A percentile compares a stretch with the other conserved stretches of the same genome.
phyloP scores from a whole-genome alignment of 306 rosid genomes.

The Phaseolus lunatus region DNA sequence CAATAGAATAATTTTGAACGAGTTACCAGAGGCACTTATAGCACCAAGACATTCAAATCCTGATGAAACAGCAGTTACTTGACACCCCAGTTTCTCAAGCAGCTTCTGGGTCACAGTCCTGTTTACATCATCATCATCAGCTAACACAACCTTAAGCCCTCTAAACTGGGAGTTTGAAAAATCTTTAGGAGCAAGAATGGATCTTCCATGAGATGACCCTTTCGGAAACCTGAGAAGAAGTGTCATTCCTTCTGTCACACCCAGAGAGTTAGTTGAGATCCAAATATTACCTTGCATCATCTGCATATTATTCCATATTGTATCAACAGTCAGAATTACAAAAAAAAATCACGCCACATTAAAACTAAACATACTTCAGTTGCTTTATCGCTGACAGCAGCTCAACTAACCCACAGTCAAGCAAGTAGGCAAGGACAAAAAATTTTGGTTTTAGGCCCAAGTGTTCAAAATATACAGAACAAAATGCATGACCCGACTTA shows the following conservation, averaged over 20 bases:
- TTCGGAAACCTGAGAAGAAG: constrained; percentile 74
- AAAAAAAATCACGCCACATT: neutral
- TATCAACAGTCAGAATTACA: constrained; percentile 40
- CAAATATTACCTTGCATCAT: constrained; percentile 89
- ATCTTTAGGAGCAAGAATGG: constrained; percentile 43
- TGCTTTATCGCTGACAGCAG: neutral
- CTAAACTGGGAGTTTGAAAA: constrained; percentile 55
- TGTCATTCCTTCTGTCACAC: constrained; percentile 69
- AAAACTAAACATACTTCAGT: constrained; percentile 26
- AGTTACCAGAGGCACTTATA: constrained; percentile 50
- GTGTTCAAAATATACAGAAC: constrained; percentile 8
- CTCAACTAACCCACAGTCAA: neutral
- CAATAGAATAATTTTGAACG: constrained; percentile 61
- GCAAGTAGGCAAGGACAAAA: neutral
- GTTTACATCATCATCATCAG: constrained; percentile 74
- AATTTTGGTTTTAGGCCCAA: neutral
- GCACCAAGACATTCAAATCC: constrained; percentile 77
- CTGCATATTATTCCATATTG: constrained; percentile 56
- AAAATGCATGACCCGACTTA: neutral
- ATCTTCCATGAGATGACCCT: constrained; percentile 56
- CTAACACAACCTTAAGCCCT: constrained; percentile 70
- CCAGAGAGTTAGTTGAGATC: constrained; percentile 60
- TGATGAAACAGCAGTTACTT: constrained; percentile 73
- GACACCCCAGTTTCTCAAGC: constrained; percentile 87
- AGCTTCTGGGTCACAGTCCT: constrained; percentile 76